Conservation (phyloP, 1,284 basidiomycete genomes). For the Cryptococcus sp. region DNA sequence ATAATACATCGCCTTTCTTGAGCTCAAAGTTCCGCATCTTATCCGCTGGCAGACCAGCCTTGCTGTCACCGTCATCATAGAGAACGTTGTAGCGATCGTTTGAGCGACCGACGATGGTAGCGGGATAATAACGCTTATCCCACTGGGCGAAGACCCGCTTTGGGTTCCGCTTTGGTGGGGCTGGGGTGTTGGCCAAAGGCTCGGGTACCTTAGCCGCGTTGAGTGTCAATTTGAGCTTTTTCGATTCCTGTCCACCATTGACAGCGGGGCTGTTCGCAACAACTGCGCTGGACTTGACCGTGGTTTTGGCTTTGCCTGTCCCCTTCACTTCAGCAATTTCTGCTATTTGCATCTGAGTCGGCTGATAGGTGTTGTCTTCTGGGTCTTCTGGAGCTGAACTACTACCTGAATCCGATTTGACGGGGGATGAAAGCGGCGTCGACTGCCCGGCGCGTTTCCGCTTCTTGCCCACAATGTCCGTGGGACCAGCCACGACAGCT, state of each 20-base stretch:
- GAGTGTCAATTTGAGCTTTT: conserved; percentile 5
- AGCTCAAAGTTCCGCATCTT: background rate
- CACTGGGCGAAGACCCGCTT: conserved; percentile 3
- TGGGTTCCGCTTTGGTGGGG: background rate
- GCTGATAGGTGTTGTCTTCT: conserved; percentile 28
- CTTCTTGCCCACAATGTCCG: background rate
- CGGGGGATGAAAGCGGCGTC: conserved; percentile 6
- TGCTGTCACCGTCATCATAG: background rate
- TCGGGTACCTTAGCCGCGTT: background rate
- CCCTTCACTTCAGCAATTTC: background rate
- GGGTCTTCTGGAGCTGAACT: conserved; percentile 25
- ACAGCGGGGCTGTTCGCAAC: background rate
- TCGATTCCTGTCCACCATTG: background rate
- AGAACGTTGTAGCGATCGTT: background rate
- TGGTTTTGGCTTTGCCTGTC: background rate
- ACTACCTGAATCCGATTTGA: conserved; percentile 11
- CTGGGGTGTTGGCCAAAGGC: background rate
- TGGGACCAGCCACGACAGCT: background rate
- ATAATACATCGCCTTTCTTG: background rate
- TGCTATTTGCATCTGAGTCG: background rate
- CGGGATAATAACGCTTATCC: background rate
- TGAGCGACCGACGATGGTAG: background rate
- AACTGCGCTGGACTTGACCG: background rate
- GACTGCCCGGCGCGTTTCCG: background rate
- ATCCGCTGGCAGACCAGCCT: background rate